Conservation (phyloP, 202 grass and related monocot genomes). For the Panicum hallii region DNA sequence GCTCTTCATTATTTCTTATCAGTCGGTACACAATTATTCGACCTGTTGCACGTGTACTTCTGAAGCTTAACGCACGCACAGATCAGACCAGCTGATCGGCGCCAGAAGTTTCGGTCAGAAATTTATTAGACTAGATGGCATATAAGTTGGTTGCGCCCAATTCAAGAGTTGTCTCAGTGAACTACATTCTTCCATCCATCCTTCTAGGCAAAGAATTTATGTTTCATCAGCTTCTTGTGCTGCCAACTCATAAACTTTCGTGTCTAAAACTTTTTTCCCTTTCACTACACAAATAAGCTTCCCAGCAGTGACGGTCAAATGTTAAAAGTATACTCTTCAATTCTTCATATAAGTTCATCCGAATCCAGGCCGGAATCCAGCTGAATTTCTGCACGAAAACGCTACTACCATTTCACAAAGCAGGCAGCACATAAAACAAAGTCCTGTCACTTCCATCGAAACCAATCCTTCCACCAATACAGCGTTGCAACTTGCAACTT, state of each 20-base stretch:
- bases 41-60: constrained; percentile 41
- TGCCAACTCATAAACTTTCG: background rate
- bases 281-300: background rate
- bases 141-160: constrained; percentile 14
- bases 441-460: background rate
- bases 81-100: constrained; percentile 35
- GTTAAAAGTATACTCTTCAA: background rate
- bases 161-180: constrained; percentile 7
- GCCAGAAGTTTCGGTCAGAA: constrained; percentile 31
- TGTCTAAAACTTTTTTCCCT: background rate
- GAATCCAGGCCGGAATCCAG: background rate
- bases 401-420: background rate
- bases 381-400: background rate
- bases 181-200: background rate
- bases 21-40: constrained; percentile 12
- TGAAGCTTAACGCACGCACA: background rate
- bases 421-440: background rate
- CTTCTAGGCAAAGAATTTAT: background rate
- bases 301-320: background rate
- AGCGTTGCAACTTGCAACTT: constrained; percentile 17
- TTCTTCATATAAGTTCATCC: background rate
- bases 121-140: constrained; percentile 23
- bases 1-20: background rate
- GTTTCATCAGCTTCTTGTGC: constrained; percentile 6
- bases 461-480: background rate